phyloP scores from a whole-genome alignment of 306 rosid species.

The Astragalus membranaceus region DNA sequence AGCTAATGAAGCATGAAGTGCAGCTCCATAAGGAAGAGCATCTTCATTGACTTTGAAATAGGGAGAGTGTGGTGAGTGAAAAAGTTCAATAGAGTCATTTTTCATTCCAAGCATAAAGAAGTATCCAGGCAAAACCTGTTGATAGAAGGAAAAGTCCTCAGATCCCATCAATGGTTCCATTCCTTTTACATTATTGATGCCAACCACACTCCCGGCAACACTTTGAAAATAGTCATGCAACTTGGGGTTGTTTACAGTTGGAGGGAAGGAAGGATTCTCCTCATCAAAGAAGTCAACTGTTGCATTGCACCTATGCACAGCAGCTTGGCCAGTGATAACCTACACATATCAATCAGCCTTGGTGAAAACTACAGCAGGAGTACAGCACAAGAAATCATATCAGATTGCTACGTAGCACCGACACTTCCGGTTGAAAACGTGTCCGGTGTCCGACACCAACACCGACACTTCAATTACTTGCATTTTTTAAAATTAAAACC shows the following conservation, averaged over 20 bases:
- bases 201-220: constrained; percentile 65
- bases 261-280: constrained; percentile 54
- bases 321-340: constrained; percentile 84
- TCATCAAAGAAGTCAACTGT: constrained; percentile 52
- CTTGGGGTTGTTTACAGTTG: constrained; percentile 53
- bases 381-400: background rate
- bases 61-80: constrained; percentile 50
- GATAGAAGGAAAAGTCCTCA: constrained; percentile 86
- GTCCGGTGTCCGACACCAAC: too few species aligned
- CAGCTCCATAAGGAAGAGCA: constrained; percentile 82
- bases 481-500: too few species aligned
- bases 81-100: constrained; percentile 32
- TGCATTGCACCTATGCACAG: constrained; percentile 88
- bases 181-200: constrained; percentile 42
- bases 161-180: constrained; percentile 69
- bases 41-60: constrained; percentile 70
- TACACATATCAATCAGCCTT: constrained; percentile 25
- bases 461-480: too few species aligned
- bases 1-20: constrained; percentile 87
- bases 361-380: background rate
- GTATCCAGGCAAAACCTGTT: constrained; percentile 71
- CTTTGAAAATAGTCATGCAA: constrained; percentile 53
- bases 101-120: constrained; percentile 78
- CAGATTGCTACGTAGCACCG: too few species aligned
- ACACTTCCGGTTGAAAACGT: too few species aligned